phyloP scores from a whole-genome alignment of 495 filamentous ascomycete species.

The Hypoxylon perforatum region DNA sequence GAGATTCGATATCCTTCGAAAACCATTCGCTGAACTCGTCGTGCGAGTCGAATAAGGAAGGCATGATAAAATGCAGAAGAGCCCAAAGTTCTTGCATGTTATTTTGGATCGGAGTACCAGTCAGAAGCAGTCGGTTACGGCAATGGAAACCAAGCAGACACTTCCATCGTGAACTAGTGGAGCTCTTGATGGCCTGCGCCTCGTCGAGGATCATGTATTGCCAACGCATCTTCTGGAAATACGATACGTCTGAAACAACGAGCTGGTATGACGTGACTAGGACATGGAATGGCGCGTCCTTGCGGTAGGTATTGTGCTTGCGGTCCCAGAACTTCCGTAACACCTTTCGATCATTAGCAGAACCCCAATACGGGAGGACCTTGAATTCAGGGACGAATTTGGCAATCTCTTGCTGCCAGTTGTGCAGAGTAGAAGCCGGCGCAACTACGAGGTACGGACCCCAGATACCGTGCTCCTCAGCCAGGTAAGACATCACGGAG shows the following conservation, averaged over 20 bases:
- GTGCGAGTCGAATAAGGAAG: constrained; percentile 95
- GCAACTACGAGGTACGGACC: constrained; percentile 97
- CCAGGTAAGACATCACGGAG: constrained; percentile 98
- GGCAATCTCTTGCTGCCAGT: constrained; percentile 98
- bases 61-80: constrained; percentile 99
- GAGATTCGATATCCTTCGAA: constrained; percentile 98
- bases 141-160: constrained; percentile 92
- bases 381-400: constrained; percentile 94
- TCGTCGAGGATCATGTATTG: constrained; percentile 99
- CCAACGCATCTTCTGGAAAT: constrained; percentile 99
- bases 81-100: constrained; percentile 99
- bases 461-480: constrained; percentile 97
- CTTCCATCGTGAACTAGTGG: constrained; percentile 96
- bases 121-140: constrained; percentile 92
- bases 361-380: constrained; percentile 97
- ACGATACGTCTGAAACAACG: constrained; percentile 92
- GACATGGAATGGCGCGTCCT: constrained; percentile 93
- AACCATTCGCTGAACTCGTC: constrained; percentile 99
- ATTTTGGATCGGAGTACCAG: constrained; percentile 98
- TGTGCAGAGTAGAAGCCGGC: constrained; percentile 95
- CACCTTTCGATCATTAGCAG: constrained; percentile 92
- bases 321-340: constrained; percentile 99
- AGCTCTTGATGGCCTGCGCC: constrained; percentile 98
- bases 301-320: constrained; percentile 93
- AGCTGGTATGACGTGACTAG: constrained; percentile 97